Conservation (phyloP, 2,329 filamentous ascomycete genomes). For the Neopestalotiopsis sp. region DNA sequence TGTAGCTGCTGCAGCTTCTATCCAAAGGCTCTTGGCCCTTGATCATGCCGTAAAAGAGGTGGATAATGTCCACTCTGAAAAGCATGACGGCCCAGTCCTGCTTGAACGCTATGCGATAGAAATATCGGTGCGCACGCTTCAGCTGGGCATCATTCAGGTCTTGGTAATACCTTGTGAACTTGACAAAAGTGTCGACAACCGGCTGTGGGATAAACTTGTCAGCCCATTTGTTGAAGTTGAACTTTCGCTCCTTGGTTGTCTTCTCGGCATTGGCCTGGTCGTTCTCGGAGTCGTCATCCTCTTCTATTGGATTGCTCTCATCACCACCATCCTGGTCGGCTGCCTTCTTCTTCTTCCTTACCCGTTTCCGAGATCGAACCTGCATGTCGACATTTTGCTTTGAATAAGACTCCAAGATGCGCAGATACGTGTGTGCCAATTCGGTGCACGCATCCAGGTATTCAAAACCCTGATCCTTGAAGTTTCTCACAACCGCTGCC, state of each 20-base stretch:
- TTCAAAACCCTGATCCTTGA: slow-evolving; percentile 91
- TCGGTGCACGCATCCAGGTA: slow-evolving; percentile 94
- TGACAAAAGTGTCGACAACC: slow-evolving; percentile 87
- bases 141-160: slow-evolving; percentile 82
- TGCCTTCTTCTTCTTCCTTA: slow-evolving; percentile 74
- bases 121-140: slow-evolving; percentile 91
- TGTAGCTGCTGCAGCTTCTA: slow-evolving; percentile 67
- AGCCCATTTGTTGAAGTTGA: slow-evolving; percentile 87
- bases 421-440: slow-evolving; percentile 86
- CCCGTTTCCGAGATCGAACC: slow-evolving; percentile 79
- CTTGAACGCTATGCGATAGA: slow-evolving; percentile 94
- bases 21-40: slow-evolving; percentile 84
- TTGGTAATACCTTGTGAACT: slow-evolving; percentile 78
- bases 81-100: slow-evolving; percentile 88
- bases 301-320: slow-evolving; percentile 57
- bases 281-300: slow-evolving; percentile 72
- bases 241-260: slow-evolving; percentile 82
- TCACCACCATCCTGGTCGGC: slow-evolving; percentile 46
- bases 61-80: slow-evolving; percentile 88
- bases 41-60: slow-evolving; percentile 87
- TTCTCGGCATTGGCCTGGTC: slow-evolving; percentile 74
- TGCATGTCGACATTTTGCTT: slow-evolving; percentile 96
- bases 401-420: slow-evolving; percentile 89
- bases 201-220: slow-evolving; percentile 81
- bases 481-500: slow-evolving; percentile 78